These are phyloP conservation scores for Eimeria acervulina DNA, from an alignment of 169 alveolate genomes.

Conservation along the genomic window DNA sequence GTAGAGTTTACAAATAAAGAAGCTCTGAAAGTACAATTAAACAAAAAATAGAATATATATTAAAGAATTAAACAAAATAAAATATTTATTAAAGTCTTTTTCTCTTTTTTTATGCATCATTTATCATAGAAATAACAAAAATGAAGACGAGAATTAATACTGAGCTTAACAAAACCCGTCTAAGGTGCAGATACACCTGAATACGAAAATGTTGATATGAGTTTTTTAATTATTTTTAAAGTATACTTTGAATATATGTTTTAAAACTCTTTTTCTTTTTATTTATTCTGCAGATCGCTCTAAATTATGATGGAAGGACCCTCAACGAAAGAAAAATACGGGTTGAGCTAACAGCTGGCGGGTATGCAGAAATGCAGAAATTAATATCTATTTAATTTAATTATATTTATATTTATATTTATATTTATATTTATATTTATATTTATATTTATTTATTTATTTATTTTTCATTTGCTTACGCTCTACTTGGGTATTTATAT, in stretches of 20 bases:
- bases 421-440: not conserved
- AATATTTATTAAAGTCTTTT: not conserved
- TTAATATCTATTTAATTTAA: too few species aligned
- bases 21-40: slow-evolving; percentile 41
- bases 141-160: too few species aligned
- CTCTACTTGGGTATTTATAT: too few species aligned
- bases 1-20: slow-evolving; percentile 77
- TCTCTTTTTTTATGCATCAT: too few species aligned
- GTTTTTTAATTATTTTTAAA: too few species aligned
- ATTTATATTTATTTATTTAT: too few species aligned
- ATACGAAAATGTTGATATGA: too few species aligned
- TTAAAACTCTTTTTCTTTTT: not conserved
- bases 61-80: not conserved
- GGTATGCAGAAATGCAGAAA: not conserved
- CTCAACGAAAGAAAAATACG: slow-evolving; percentile 21
- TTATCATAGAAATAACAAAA: too few species aligned
- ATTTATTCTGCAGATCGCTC: slow-evolving; percentile 23
- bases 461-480: too few species aligned
- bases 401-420: not conserved
- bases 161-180: too few species aligned
- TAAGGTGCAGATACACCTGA: not conserved
- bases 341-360: slow-evolving; percentile 48
- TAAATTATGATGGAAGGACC: slow-evolving; percentile 33
- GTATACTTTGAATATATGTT: too few species aligned
- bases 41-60: not conserved